phyloP scores from a whole-genome alignment of 805 yeast species.

The Ascoidea asiatica region DNA sequence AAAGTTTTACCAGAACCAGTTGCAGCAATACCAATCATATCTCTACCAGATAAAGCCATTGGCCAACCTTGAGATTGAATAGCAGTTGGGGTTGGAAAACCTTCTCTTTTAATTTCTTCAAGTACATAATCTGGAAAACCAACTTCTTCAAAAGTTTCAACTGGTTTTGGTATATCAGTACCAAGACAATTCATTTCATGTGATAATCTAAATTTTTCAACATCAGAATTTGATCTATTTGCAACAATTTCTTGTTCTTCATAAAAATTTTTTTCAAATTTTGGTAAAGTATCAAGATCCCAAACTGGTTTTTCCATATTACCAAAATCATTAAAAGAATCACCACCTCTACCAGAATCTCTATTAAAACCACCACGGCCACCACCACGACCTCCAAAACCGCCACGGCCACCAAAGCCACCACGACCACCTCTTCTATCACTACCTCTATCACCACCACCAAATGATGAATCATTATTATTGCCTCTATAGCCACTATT shows the following conservation, averaged over 20 bases:
- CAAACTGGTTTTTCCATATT: constrained; percentile 64
- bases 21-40: constrained; percentile 97
- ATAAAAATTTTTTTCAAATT: constrained; percentile 92
- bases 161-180: constrained; percentile 84
- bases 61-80: constrained; percentile 99
- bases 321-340: constrained; percentile 30
- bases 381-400: constrained; percentile 21
- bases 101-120: constrained; percentile 77
- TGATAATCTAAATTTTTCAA: constrained; percentile 62
- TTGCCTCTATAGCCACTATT: constrained; percentile 20
- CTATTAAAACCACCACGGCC: constrained; percentile 20
- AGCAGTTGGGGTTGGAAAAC: constrained; percentile 88
- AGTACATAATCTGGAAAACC: constrained; percentile 95
- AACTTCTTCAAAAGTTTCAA: constrained; percentile 87
- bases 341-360: constrained; percentile 18
- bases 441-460: constrained; percentile 15
- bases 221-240: constrained; percentile 60
- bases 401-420: constrained; percentile 24
- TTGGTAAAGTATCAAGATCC: constrained; percentile 66
- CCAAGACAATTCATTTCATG: constrained; percentile 83
- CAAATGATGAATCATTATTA: constrained; percentile 17
- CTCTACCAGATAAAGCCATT: constrained; percentile 98
- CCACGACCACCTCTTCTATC: constrained; percentile 21
- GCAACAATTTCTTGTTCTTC: constrained; percentile 72
- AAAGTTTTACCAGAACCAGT: constrained; percentile 99